Conservation (phyloP, 192 early-diverging fungal genomes). For the Podila verticillata region DNA sequence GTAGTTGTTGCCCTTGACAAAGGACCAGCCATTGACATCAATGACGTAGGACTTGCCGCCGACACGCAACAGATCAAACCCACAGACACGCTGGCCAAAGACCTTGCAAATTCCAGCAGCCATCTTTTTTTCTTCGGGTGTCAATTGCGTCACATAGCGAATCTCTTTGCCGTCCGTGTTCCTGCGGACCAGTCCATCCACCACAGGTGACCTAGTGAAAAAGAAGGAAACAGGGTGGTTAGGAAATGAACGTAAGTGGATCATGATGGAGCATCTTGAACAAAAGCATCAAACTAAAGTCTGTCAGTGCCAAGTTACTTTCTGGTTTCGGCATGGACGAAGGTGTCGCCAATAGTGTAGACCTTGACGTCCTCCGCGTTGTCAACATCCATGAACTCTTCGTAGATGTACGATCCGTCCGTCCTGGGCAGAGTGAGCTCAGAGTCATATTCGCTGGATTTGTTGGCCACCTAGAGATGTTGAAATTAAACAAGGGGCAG, state of each 20-base stretch:
- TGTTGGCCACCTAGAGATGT: slow-evolving; percentile 82
- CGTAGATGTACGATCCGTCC: slow-evolving; percentile 91
- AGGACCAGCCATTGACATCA: slow-evolving; percentile 99
- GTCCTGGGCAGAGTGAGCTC: slow-evolving; percentile 71
- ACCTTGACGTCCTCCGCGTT: slow-evolving; percentile 98
- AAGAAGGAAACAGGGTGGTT: not conserved
- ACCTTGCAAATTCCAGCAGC: slow-evolving; percentile 76
- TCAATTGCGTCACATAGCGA: slow-evolving; percentile 89
- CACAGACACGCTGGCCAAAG: slow-evolving; percentile 96
- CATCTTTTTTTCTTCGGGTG: slow-evolving; percentile 79
- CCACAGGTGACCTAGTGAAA: slow-evolving; percentile 81
- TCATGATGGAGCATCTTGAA: not conserved
- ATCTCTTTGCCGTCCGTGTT: slow-evolving; percentile 98
- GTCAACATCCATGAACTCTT: slow-evolving; percentile 93
- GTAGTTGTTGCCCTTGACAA: slow-evolving; percentile 95
- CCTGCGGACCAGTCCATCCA: slow-evolving; percentile 93
- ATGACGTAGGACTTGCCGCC: slow-evolving; percentile 89
- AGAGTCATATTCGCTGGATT: slow-evolving; percentile 89
- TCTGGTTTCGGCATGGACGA: slow-evolving; percentile 94
- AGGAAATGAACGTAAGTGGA: slow-evolving; percentile 3
- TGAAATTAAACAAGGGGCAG: not conserved
- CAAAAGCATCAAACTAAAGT: too few relatives aligned
- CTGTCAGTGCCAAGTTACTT: slow-evolving; percentile 62
- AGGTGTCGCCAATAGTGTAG: slow-evolving; percentile 92
- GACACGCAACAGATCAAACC: slow-evolving; percentile 91